Evolutionary conservation across 2,329 filamentous ascomycete genomes (phyloP).

Genomic region (Xylaria sp.): DNA sequence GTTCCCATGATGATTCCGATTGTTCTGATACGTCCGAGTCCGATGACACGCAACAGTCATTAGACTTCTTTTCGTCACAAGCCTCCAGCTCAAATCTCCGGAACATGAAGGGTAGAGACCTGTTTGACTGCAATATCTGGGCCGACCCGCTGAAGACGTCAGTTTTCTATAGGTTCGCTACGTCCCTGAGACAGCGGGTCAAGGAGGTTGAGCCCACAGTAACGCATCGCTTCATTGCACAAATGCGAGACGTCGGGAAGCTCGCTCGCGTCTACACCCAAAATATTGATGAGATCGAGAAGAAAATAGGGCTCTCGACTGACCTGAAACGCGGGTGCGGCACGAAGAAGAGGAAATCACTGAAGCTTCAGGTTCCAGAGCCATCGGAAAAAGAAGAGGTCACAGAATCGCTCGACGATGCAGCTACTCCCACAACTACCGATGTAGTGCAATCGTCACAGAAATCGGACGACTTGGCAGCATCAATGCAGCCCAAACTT

Average conservation of each 20-base stretch:
- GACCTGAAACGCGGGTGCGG: slow-evolving; percentile 70
- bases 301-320: slow-evolving; percentile 73
- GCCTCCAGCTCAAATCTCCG: slow-evolving; percentile 56
- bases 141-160: slow-evolving; percentile 73
- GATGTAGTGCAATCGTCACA: slow-evolving; percentile 39
- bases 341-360: slow-evolving; percentile 61
- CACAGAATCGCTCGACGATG: slow-evolving; percentile 35
- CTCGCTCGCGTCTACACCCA: slow-evolving; percentile 79
- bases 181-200: slow-evolving; percentile 72
- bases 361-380: slow-evolving; percentile 45
- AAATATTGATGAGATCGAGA: slow-evolving; percentile 79
- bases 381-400: slow-evolving; percentile 37
- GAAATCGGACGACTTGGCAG: slow-evolving; percentile 28
- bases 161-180: slow-evolving; percentile 78
- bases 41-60: slow-evolving; percentile 56
- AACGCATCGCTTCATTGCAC: slow-evolving; percentile 75
- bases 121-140: slow-evolving; percentile 78
- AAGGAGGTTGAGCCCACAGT: slow-evolving; percentile 70
- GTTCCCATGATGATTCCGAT: slow-evolving; percentile 53
- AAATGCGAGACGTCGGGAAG: slow-evolving; percentile 72
- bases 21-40: slow-evolving; percentile 53
- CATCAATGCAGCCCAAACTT: slow-evolving; percentile 31
- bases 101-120: slow-evolving; percentile 74
- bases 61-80: slow-evolving; percentile 55
- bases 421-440: slow-evolving; percentile 29